Base-by-base conservation (phyloP, 345 rosid species). In the Streptanthus diversifolius region DNA sequence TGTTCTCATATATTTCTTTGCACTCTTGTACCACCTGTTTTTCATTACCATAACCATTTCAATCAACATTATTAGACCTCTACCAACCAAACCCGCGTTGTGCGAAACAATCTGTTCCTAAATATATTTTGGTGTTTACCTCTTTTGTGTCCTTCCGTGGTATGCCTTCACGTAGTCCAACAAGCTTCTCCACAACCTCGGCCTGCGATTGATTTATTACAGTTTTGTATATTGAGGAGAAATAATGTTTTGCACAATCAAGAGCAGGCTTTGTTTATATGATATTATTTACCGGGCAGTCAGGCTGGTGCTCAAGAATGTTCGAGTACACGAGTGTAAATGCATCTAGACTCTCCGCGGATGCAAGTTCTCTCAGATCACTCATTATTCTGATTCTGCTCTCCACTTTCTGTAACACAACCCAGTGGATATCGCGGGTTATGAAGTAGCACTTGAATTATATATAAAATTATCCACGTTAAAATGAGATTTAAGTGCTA, bases 131-230 rank as follows among this genome's bases (percentile, higher is more conserved):
- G 40, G 30, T 53, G 27, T 47, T 65, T 86, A 91, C 99, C 98
- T 95, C 99, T 83, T 92, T 95, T 6, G 99, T 92, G 70, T 95
- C 99, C 71, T 95, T 95, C 49, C 92, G 63, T 6, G 99, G 99
- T 67, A 95, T 95, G 57, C 99, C 99, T 81, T 95, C 98, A 68
- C 98, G 89, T 29, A 91, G 71, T 77, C 82, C 86, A 27, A 95
- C 99, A 81, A 95, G 96, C 86, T 88, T 95, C 86, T 95, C 99
- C 37, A 95, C 99, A 6, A 95, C 98, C 59, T 92, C 99, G 13
- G 89, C 90, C 99, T 95, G 92, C 55, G 63, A 48, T 57, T 37
- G 3, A 13, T 44, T 24, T 55, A 55, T 63, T 39, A 33, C 4
- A 69, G 15, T 10, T 44, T 17, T 40, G 63, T 21, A 37, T 17